Percentiles rank a stretch among this genome's conserved stretches.
Evolutionary conservation across 1,284 basidiomycete species (phyloP).

Genomic region (Microbotryomycetes sp.): DNA sequence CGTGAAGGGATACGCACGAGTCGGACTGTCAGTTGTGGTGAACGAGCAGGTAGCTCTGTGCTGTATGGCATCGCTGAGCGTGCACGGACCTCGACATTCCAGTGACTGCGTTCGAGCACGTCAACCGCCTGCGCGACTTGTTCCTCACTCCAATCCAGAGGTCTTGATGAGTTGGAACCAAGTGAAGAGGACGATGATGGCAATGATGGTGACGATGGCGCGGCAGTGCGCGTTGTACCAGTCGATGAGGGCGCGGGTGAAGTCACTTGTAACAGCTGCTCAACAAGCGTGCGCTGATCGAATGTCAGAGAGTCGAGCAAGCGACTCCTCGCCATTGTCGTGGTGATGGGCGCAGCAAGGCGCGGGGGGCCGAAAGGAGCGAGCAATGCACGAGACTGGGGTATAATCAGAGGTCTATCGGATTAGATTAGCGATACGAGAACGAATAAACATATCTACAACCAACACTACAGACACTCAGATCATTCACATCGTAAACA

Average conservation of each 20-base stretch:
- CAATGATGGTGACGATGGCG: constrained; percentile 47
- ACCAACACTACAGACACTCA: too few relatives aligned
- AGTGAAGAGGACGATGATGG: constrained; percentile 51
- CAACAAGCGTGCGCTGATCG: neutral
- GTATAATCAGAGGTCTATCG: too few relatives aligned
- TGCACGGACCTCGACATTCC: neutral
- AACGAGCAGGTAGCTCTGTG: too few relatives aligned
- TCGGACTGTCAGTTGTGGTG: too few relatives aligned
- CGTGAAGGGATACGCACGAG: too few relatives aligned
- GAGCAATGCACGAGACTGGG: constrained; percentile 34
- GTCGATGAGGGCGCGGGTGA: constrained; percentile 19
- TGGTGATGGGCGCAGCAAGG: too few relatives aligned
- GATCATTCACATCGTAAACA: too few relatives aligned
- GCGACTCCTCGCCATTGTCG: too few relatives aligned
- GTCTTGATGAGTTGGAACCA: constrained; percentile 45
- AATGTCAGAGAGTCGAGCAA: neutral
- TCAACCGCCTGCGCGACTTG: neutral
- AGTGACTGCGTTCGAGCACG: neutral
- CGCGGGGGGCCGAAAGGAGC: constrained; percentile 30
- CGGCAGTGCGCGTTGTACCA: constrained; percentile 8
- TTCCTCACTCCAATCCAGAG: neutral
- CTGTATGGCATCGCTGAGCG: too few relatives aligned
- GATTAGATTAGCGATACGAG: too few relatives aligned
- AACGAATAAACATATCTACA: too few relatives aligned
- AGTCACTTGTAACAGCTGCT: neutral